Percentiles rank a stretch among this genome's conserved stretches.
These are phyloP conservation scores for Apodospora peruviana DNA, from an alignment of 495 filamentous ascomycete species.

Conservation along the genomic window DNA sequence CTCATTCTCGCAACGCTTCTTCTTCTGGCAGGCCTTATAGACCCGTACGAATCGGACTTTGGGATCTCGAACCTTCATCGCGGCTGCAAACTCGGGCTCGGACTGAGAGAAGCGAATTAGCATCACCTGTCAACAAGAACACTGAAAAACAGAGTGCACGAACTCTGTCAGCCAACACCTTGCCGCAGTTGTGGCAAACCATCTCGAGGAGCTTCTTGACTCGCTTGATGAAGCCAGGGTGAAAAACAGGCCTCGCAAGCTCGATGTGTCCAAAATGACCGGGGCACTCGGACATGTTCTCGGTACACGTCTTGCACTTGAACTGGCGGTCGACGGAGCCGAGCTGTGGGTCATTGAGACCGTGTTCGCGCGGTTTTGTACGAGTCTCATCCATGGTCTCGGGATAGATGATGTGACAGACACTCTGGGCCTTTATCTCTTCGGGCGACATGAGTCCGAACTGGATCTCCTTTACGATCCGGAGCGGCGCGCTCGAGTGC, in stretches of 20 bases:
- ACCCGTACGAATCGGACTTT: conserved; percentile 89
- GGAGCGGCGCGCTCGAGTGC: conserved; percentile 90
- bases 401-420: conserved; percentile 84
- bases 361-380: conserved; percentile 77
- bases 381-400: conserved; percentile 98
- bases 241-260: conserved; percentile 87
- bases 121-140: conserved; percentile 47
- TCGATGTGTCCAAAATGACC: conserved; percentile 99
- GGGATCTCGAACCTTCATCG: conserved; percentile 76
- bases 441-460: conserved; percentile 95
- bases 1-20: conserved; percentile 75
- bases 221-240: conserved; percentile 93
- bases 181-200: conserved; percentile 97
- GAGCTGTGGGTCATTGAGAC: conserved; percentile 88
- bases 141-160: conserved; percentile 52
- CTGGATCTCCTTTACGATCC: conserved; percentile 95
- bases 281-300: conserved; percentile 89
- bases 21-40: conserved; percentile 82
- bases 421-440: conserved; percentile 97
- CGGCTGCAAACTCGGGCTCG: conserved; percentile 75
- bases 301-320: conserved; percentile 91
- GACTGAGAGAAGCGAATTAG: conserved; percentile 64
- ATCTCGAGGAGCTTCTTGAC: conserved; percentile 97
- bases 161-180: conserved; percentile 90
- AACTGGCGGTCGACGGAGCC: conserved; percentile 91